Base-by-base conservation (phyloP, 2,329 filamentous ascomycete species). In the Botryotinia calthae region DNA sequence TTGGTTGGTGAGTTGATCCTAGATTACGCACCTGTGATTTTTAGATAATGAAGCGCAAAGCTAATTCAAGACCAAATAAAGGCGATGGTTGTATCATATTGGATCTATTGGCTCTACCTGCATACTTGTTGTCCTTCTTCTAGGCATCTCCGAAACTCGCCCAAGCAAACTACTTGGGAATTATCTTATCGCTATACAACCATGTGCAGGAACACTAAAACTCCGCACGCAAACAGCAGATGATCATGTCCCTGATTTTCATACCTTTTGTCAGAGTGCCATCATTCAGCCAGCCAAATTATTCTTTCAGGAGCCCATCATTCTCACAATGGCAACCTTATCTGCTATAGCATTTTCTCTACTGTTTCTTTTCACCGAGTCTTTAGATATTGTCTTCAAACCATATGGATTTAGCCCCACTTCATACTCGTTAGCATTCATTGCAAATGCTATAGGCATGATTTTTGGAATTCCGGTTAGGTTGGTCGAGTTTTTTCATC, bases 361-460 rank as follows among this genome's bases (percentile, higher is more conserved):
- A n/a, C 82, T 86, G 40, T 87, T 86, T 74, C 82, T 86, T 5
- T 85, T 86, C 75, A 83, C 84, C 0, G 84, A 86, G 78, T 81
- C 83, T 0, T 76, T 86, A 0, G 79, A 80, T 1, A 76, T 80
- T 0, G 81, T 86, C 5, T 86, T 84, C 76, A 71, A 79, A 7
- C 79, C 6, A 76, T 83, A 68, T 80, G 80, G 6, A 81, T 85
- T 74, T 75, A 78, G 4, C 71, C 31, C 74, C 2, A 75, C 80
- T 1, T 76, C 82, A 6, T 77, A 83, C 0, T 84, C 82, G 0
- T 77, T 85, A 0, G 79, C 82, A 0, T 85, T 85, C 70, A 75
- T 85, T 18, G 80, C 83, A 1, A 80, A 84, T 28, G 80, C 77
- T 0, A 72, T 84, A 0, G 85, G 85, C 5, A 80, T 83, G 1